Base-by-base conservation (phyloP, 345 rosid genomes). In the Linum tenue region DNA sequence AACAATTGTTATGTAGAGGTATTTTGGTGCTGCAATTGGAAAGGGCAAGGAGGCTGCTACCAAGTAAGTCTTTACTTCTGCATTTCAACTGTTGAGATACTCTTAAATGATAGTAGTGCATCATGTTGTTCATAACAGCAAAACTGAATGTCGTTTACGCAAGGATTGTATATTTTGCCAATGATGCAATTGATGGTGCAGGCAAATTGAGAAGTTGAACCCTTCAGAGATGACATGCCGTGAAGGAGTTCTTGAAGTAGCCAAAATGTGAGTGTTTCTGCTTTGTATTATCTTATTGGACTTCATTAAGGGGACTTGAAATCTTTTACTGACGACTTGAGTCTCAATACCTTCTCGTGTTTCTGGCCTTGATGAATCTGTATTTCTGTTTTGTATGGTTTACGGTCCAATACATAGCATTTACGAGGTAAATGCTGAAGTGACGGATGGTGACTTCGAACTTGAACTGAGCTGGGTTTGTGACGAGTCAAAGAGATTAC, bases 21-120 rank as follows among this genome's bases (percentile, higher is more conserved):
- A 95, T 65, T 89, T 89, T 65, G 96, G 97, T 66, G 97, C 99
- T 56, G 99, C 99, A 2, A 85, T 91, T 42, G 99, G 99, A 50
- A 95, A 95, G 73, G 99, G 99, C 51, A 95, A 89, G 65, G 97
- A 95, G 76, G 97, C 96, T 51, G 96, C 99, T 40, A 95, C 91
- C 73, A 91, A 97, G 96, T 95, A 82, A 86, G 97, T 70, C 59
- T 66, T n/a, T n/a, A 37, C 11, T 37, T 14, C 48, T 39, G 38
- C 42, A 17, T 56, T 69, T 43, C 39, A 6, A 37, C 17, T n/a
- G n/a, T n/a, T n/a, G n/a, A 37, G 16, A 39, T 16, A n/a, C 50
- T n/a, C n/a, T 16, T n/a, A n/a, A n/a, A n/a, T n/a, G n/a, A n/a
- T n/a, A n/a, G n/a, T n/a, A 12, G 41, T 37, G 5, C 43, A 60